Conservation (phyloP, 2,329 filamentous ascomycete species). For the Lithohypha guttulata region DNA sequence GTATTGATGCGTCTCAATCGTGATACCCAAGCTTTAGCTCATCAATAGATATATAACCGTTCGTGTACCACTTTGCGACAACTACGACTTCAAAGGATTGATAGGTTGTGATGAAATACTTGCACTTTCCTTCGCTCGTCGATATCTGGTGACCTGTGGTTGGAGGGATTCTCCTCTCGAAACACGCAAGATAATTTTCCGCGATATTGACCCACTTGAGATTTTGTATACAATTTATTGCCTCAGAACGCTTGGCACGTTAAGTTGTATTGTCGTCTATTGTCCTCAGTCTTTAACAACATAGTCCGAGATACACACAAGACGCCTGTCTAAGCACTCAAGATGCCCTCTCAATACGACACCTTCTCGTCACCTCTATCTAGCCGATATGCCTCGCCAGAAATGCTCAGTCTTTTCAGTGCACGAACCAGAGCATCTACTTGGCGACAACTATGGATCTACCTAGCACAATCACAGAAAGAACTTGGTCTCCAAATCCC, state of each 20-base stretch:
- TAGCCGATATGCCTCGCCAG: constrained; percentile 59
- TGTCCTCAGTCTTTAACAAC: too few species aligned
- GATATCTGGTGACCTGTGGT: too few species aligned
- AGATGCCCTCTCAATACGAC: constrained; percentile 37
- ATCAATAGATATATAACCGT: not conserved
- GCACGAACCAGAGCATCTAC: constrained; percentile 62
- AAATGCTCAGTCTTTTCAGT: constrained; percentile 73
- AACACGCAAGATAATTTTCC: too few species aligned
- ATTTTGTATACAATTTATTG: too few species aligned
- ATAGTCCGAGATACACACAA: too few species aligned
- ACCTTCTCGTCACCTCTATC: constrained; percentile 58
- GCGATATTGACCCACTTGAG: too few species aligned
- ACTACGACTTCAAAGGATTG: not conserved
- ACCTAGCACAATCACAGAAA: constrained; percentile 70
- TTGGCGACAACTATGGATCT: constrained; percentile 79
- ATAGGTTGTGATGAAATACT: too few species aligned
- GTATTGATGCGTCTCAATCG: constrained; percentile 6
- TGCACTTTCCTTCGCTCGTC: too few species aligned
- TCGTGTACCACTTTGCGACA: not conserved
- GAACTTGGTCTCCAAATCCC: constrained; percentile 70
- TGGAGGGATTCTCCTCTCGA: too few species aligned
- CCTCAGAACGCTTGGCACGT: too few species aligned
- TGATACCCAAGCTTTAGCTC: constrained; percentile 2
- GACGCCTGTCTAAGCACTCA: too few species aligned
- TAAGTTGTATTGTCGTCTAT: too few species aligned